A percentile compares a stretch with the other conserved stretches of the same genome.
phyloP scores from a whole-genome alignment of 176 grass and related monocot genomes.

The Oryza rufipogon region DNA sequence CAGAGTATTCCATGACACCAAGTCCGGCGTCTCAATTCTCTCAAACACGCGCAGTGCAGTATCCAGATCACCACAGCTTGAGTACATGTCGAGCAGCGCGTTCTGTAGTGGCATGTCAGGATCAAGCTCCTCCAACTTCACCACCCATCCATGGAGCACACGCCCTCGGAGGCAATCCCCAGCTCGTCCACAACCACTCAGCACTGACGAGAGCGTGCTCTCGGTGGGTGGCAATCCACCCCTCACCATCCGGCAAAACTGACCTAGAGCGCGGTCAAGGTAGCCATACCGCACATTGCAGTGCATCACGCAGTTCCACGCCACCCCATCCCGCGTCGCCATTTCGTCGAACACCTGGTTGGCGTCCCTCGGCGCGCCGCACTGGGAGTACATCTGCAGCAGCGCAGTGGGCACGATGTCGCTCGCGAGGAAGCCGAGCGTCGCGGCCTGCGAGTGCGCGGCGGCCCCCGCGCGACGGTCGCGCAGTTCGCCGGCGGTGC shows the following conservation, averaged over 20 bases:
- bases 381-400: conserved; percentile 69
- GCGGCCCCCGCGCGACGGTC: conserved; percentile 32
- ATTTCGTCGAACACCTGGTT: conserved; percentile 75
- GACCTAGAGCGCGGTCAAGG: conserved; percentile 43
- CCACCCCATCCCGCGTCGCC: conserved; percentile 53
- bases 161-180: conserved; percentile 47
- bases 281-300: conserved; percentile 64
- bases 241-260: conserved; percentile 55
- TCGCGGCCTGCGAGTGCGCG: conserved; percentile 38
- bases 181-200: conserved; percentile 56
- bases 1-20: conserved; percentile 90
- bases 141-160: conserved; percentile 71
- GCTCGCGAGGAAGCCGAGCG: conserved; percentile 53
- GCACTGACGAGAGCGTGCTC: conserved; percentile 54
- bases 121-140: conserved; percentile 59
- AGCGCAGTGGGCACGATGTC: conserved; percentile 71
- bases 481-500: conserved; percentile 35
- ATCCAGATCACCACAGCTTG: conserved; percentile 59
- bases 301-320: conserved; percentile 77
- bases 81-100: conserved; percentile 80
- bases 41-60: conserved; percentile 56
- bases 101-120: conserved; percentile 72
- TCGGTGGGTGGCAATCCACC: conserved; percentile 49
- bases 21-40: conserved; percentile 57
- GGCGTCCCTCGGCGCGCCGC: conserved; percentile 50